Evolutionary conservation across 768 basidiomycete species (phyloP).

Genomic region (Amanita polypyramis): DNA sequence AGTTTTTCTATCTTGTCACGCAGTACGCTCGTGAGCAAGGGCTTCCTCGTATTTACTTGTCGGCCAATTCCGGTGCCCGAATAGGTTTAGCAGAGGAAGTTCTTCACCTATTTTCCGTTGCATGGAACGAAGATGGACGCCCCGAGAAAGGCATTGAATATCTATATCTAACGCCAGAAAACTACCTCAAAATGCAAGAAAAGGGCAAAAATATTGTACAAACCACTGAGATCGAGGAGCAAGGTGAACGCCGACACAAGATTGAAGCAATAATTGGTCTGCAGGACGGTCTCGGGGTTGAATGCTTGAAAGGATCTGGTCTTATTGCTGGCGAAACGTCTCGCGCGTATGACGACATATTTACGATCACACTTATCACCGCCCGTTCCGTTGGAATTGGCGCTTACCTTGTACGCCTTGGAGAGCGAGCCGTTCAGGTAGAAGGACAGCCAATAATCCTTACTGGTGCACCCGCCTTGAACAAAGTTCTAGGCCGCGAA

Average conservation of each 20-base stretch:
- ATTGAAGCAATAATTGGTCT: slow-evolving; percentile 94
- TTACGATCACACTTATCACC: slow-evolving; percentile 97
- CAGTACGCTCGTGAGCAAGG: slow-evolving; percentile 86
- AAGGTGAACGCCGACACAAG: slow-evolving; percentile 85
- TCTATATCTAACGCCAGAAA: slow-evolving; percentile 90
- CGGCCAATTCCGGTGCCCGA: slow-evolving; percentile 97
- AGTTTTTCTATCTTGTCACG: slow-evolving; percentile 92
- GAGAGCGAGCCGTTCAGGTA: slow-evolving; percentile 96
- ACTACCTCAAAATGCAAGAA: slow-evolving; percentile 81
- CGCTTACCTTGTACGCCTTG: slow-evolving; percentile 95
- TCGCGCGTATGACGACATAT: slow-evolving; percentile 97
- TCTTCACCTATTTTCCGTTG: slow-evolving; percentile 77
- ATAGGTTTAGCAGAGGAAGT: slow-evolving; percentile 93
- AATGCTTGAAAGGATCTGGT: slow-evolving; percentile 91
- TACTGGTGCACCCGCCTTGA: slow-evolving; percentile 92
- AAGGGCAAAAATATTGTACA: slow-evolving; percentile 71
- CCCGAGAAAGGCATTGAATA: slow-evolving; percentile 97
- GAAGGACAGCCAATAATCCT: slow-evolving; percentile 99
- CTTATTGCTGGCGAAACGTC: slow-evolving; percentile 98
- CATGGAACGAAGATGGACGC: slow-evolving; percentile 73
- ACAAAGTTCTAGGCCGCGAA: slow-evolving; percentile 97
- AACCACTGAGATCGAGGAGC: slow-evolving; percentile 75
- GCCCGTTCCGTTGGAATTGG: slow-evolving; percentile 99
- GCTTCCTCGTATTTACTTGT: slow-evolving; percentile 92
- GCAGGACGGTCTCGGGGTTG: slow-evolving; percentile 96